Conservation (phyloP, 306 rosid species). For the Rubus parviflorus region DNA sequence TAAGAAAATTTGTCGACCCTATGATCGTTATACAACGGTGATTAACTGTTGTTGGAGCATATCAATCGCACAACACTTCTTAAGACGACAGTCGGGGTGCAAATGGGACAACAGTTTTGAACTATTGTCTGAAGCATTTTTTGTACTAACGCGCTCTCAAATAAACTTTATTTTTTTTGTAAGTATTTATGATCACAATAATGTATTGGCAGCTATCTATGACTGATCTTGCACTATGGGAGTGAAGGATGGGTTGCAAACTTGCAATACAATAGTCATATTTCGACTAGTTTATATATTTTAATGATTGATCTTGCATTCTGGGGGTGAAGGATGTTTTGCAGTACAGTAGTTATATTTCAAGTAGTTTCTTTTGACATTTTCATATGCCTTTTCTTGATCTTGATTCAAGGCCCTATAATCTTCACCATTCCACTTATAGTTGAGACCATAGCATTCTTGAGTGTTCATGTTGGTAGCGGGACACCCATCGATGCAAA, state of each 20-base stretch:
- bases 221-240: background rate
- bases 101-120: no score
- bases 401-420: constrained; percentile 9
- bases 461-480: background rate
- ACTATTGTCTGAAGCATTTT: no score
- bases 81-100: no score
- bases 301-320: background rate
- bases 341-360: constrained; percentile 28
- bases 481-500: constrained; percentile 18
- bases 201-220: no score
- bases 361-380: constrained; percentile 26
- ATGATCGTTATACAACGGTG: no score
- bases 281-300: background rate
- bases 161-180: no score
- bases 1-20: no score
- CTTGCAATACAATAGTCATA: background rate
- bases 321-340: background rate
- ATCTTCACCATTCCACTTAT: constrained; percentile 20
- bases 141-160: no score
- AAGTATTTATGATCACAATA: no score
- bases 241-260: background rate
- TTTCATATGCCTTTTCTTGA: constrained; percentile 1
- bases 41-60: no score
- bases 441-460: constrained; percentile 9
- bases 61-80: no score